Evolutionary conservation across 2,329 filamentous ascomycete genomes (phyloP), one percentile per base, ranked within the genome.

Genomic region (Talaromyces sp.): DNA sequence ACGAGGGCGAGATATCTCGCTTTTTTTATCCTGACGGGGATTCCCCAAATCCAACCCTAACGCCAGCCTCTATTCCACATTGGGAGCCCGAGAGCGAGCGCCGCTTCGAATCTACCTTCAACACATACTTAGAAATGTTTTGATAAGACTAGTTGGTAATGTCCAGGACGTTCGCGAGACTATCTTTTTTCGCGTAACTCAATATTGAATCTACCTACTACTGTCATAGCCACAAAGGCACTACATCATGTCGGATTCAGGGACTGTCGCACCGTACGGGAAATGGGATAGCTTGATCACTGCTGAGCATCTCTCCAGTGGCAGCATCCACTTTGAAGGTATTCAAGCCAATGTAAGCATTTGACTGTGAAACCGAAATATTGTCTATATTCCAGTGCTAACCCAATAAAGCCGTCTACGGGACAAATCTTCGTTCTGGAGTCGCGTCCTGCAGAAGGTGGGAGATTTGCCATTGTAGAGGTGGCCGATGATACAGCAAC

Each of bases 381-480:
- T 25, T 49, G 4, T 11, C n/a, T 3, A 51, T 54, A 39, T 8
- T 22, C n/a, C 13, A 27, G 33, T 27, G 9, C 57, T 59, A 22
- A 59, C 53, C 7, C 17, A 4, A 54, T 11, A 28, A 53, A 59
- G 57, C 49, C 49, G 22, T 59, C 49, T 13, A 59, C 57, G 13
- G 57, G 57, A 32, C 49, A 55, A 54, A 17, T 59, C 7, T 59
- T 54, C 27, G 49, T 55, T 15, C 58, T 75, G 17, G 75, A 77
- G 67, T 70, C 68, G 7, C 72, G 72, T 4, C 73, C 75, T 25
- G 73, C 67, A 17, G 71, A 73, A 61, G 62, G 78, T 47, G 82
- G 81, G 4, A 73, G 78, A n/a, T 76, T 67, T 47, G 75, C 74
- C n/a, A 80, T 85, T 51, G 73, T 83, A 7, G 77, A 82, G 66